These are phyloP conservation scores for Fagus crenata DNA, from an alignment of 306 rosid species.

Conservation along the genomic window DNA sequence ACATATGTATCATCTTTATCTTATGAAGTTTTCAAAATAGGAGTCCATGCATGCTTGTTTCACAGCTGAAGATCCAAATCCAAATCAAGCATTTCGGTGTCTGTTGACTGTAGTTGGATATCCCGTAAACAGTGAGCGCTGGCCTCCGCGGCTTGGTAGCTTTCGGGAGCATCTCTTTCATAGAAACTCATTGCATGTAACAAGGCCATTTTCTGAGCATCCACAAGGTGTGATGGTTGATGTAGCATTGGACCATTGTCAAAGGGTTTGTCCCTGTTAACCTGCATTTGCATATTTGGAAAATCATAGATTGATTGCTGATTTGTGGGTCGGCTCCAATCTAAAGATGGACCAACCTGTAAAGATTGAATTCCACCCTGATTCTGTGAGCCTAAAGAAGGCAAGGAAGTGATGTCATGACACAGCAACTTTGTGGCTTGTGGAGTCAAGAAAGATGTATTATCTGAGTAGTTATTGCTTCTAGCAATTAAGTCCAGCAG, in stretches of 20 bases:
- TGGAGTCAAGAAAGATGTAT: conserved; percentile 10
- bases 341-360: conserved; percentile 14
- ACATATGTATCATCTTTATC: not conserved
- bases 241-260: not conserved
- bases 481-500: conserved; percentile 6
- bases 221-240: not conserved
- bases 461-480: conserved; percentile 9
- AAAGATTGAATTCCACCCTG: conserved; percentile 4
- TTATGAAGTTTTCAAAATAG: not conserved
- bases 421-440: conserved; percentile 7
- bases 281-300: conserved; percentile 4
- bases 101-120: conserved; percentile 7
- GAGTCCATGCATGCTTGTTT: conserved; percentile 1
- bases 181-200: conserved; percentile 11
- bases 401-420: conserved; percentile 4
- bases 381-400: conserved; percentile 2
- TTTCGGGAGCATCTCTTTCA: conserved; percentile 6
- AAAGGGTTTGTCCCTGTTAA: not conserved
- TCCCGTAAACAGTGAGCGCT: not conserved
- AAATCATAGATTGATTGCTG: conserved; percentile 6
- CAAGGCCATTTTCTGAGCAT: conserved; percentile 9
- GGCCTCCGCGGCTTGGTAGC: conserved; percentile 15
- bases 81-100: conserved; percentile 30
- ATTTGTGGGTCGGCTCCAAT: not conserved
- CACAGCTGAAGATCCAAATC: conserved; percentile 40